Conservation (phyloP, 1,139 yeast genomes). For the Yamadazyma spencermartinsiae region DNA sequence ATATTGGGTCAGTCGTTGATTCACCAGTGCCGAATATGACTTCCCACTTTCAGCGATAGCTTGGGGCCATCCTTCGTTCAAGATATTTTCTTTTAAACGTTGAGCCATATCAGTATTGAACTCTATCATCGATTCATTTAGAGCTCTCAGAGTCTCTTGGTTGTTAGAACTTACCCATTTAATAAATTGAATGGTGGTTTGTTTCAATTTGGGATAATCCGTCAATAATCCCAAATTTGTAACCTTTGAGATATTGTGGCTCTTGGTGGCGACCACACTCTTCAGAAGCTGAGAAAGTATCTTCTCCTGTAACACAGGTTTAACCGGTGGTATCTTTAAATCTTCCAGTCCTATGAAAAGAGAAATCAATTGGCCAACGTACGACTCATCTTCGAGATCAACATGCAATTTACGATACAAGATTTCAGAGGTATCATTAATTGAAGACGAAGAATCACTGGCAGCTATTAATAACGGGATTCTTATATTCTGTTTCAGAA, state of each 20-base stretch:
- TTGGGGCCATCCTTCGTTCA: slow-evolving; percentile 62
- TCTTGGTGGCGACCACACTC: slow-evolving; percentile 51
- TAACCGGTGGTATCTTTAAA: slow-evolving; percentile 50
- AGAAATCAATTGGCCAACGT: slow-evolving; percentile 44
- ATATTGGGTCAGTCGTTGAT: slow-evolving; percentile 64
- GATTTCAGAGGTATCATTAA: slow-evolving; percentile 54
- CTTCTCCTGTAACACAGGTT: slow-evolving; percentile 55
- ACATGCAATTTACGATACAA: slow-evolving; percentile 50
- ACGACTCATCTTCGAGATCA: slow-evolving; percentile 49
- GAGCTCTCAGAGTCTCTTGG: slow-evolving; percentile 16
- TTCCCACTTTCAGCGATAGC: slow-evolving; percentile 26
- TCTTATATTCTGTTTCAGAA: slow-evolving; percentile 34
- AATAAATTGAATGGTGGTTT: slow-evolving; percentile 59
- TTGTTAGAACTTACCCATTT: slow-evolving; percentile 47
- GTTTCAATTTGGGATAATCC: slow-evolving; percentile 45
- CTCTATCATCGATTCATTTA: slow-evolving; percentile 17
- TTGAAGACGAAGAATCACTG: slow-evolving; percentile 55
- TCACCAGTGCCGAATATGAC: slow-evolving; percentile 29
- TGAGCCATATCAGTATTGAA: slow-evolving; percentile 48
- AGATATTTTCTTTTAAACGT: slow-evolving; percentile 50
- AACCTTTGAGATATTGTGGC: slow-evolving; percentile 38
- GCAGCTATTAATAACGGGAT: slow-evolving; percentile 63
- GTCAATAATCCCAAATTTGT: slow-evolving; percentile 61
- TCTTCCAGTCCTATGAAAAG: slow-evolving; percentile 49
- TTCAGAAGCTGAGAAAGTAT: slow-evolving; percentile 53